Evolutionary conservation across 192 early-diverging fungal genomes (phyloP), one percentile per base, ranked within the genome.

Genomic region (Coemansia sp.): DNA sequence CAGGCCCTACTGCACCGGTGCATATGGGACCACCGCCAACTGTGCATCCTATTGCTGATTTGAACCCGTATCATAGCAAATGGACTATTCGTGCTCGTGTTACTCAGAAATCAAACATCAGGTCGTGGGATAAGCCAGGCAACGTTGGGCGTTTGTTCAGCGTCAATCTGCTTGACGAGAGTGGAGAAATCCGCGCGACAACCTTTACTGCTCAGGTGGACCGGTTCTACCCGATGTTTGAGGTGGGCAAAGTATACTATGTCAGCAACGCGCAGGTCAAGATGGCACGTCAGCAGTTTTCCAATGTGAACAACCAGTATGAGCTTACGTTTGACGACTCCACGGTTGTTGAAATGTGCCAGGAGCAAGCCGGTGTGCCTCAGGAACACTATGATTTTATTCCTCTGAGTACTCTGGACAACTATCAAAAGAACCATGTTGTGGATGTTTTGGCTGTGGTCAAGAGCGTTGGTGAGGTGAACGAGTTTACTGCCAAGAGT

Each of bases 31-130:
- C 70, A 7, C 63, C 68, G 22, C 67, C 66, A 4, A 60, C 68
- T 3, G 32, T 75, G 67, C 72, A 75, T 33, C 79, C 89, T 28
- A 93, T 94, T 73, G 87, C 80, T 49, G 85, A 82, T 59, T 79
- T 96, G 62, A 94, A 88, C 64, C 94, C 94, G 48, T 96, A 96
- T 83, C 91, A 92, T 71, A 93, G 89, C 83, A 92, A 87, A 85
- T 98, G 95, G 95, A 96, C 93, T 12, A 98, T 99, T 72, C 88
- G 91, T 59, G 97, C 93, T 2, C 90, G 94, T 48, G 92, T 95
- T 11, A 86, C 89, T 33, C 83, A 87, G 61, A 99, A 99, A 82
- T 85, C 89, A 3, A 85, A 89, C 18, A 90, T 99, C 56, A 90
- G 86, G 56, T 73, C 73, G 45, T 99, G 91, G 91, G 84, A 73